These are phyloP conservation scores for Trametes gibbosa DNA, from an alignment of 768 basidiomycete genomes.

Conservation along the genomic window DNA sequence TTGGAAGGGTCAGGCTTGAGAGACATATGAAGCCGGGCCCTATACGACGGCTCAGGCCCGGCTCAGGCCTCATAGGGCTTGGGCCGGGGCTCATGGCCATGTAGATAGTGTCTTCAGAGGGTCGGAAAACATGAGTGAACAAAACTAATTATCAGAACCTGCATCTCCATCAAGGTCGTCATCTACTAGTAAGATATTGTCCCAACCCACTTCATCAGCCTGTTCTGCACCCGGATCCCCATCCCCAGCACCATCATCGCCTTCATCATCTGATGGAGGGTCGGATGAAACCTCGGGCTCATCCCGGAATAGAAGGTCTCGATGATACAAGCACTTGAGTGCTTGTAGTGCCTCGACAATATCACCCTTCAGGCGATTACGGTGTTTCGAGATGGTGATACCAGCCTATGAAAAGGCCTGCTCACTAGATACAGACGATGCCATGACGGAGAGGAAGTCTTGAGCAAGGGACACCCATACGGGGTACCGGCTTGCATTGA, in stretches of 20 bases:
- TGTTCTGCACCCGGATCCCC: too few species aligned
- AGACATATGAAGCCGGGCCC: background rate
- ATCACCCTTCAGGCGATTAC: constrained; percentile 27
- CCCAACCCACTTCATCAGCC: too few species aligned
- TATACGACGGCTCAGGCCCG: background rate
- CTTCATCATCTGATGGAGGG: background rate
- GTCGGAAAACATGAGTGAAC: background rate
- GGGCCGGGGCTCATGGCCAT: background rate
- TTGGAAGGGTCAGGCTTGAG: background rate
- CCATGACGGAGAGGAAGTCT: constrained; percentile 31
- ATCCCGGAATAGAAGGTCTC: constrained; percentile 19
- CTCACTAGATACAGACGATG: constrained; percentile 26
- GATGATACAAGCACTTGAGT: constrained; percentile 17
- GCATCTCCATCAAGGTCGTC: too few species aligned
- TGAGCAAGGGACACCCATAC: constrained; percentile 29
- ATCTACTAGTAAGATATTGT: too few species aligned
- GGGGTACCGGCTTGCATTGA: constrained; percentile 22
- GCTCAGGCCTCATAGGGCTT: background rate
- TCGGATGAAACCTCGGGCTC: too few species aligned
- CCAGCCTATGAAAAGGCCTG: constrained; percentile 25
- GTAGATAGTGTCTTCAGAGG: background rate
- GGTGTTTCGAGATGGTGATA: constrained; percentile 23
- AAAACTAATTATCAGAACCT: background rate
- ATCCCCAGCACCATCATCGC: background rate
- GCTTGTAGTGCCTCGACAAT: constrained; percentile 29